phyloP scores from a whole-genome alignment of 2,329 filamentous ascomycete species.

The Aspergillus nomiae region DNA sequence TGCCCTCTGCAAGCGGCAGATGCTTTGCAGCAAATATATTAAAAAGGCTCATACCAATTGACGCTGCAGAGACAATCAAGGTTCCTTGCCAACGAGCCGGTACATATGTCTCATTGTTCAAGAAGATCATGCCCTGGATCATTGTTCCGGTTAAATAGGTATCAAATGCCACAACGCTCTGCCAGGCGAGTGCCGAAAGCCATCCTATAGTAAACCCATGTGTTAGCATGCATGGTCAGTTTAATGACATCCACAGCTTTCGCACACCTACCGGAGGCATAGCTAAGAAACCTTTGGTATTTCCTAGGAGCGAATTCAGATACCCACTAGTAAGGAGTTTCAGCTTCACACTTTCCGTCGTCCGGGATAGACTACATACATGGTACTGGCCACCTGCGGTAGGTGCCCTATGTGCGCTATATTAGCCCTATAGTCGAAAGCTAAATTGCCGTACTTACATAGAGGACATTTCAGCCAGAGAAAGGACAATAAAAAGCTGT shows the following conservation, averaged over 20 bases:
- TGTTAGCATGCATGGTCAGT: neutral
- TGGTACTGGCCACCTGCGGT: constrained; percentile 7
- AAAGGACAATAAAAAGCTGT: constrained; percentile 4
- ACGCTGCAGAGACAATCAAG: neutral
- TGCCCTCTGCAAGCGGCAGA: constrained; percentile 1
- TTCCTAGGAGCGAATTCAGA: constrained; percentile 4
- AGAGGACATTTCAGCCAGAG: constrained; percentile 4
- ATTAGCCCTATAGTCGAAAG: neutral
- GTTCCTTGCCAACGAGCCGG: constrained; percentile 6
- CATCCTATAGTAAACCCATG: neutral
- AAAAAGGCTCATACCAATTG: neutral
- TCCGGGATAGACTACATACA: neutral
- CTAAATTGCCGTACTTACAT: neutral
- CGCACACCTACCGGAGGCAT: neutral
- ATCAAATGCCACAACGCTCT: neutral
- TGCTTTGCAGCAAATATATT: constrained; percentile 4
- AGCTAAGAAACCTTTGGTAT: constrained; percentile 3
- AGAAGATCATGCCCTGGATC: neutral
- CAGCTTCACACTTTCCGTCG: neutral
- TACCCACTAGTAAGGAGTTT: neutral
- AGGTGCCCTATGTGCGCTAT: neutral
- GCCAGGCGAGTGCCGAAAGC: constrained; percentile 2
- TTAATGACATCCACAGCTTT: too few species aligned
- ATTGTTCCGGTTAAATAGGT: neutral
- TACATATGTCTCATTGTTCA: neutral